These are phyloP conservation scores for Fagus crenata DNA, from an alignment of 306 rosid genomes.

Conservation along the genomic window DNA sequence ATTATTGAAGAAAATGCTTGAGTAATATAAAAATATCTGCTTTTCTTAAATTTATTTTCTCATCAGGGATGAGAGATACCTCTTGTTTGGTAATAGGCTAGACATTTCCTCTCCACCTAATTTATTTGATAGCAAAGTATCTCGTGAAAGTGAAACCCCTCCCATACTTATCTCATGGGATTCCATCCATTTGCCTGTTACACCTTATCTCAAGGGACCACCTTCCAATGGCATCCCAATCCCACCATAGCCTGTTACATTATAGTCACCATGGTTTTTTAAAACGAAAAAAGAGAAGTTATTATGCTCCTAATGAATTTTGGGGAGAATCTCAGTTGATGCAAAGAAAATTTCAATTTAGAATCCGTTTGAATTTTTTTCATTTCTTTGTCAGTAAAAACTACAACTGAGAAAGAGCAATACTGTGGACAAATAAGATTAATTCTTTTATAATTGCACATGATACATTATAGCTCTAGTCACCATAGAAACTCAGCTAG, in stretches of 20 bases:
- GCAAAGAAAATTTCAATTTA: background rate
- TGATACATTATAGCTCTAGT: background rate
- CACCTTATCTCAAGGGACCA: too few species aligned
- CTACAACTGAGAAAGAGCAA: background rate
- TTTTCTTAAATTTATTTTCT: background rate
- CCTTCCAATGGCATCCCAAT: too few species aligned
- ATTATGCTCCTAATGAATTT: background rate
- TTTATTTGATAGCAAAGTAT: background rate
- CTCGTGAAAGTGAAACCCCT: background rate
- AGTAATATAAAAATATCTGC: background rate
- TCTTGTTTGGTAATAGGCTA: background rate
- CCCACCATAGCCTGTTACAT: too few species aligned
- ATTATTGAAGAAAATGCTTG: background rate
- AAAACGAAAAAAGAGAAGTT: background rate
- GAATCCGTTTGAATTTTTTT: background rate
- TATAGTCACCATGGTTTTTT: too few species aligned
- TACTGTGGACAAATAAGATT: background rate
- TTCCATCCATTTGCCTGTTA: background rate
- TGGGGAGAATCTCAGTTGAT: background rate
- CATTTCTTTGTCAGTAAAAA: background rate
- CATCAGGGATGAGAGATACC: background rate
- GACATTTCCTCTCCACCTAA: background rate
- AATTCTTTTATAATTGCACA: background rate
- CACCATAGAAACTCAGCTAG: conserved; percentile 38
- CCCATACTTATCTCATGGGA: background rate